phyloP scores from a whole-genome alignment of 176 grass and related monocot species.

The Musa acuminata region DNA sequence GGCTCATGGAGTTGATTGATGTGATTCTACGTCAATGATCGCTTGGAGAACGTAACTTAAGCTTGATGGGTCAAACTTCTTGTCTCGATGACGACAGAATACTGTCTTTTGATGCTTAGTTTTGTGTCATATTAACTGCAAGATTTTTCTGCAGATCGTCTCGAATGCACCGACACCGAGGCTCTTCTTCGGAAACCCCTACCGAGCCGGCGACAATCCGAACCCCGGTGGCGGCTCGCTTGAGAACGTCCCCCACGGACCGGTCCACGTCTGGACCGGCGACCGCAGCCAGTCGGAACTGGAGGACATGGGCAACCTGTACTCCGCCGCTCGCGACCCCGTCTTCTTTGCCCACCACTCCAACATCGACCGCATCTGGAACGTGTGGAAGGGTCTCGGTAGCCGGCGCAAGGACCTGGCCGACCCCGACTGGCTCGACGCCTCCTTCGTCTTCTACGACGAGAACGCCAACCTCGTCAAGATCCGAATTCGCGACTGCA shows the following conservation, averaged over 20 bases:
- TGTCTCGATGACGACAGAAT: neutral
- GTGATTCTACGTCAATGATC: no score
- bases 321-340: constrained; percentile 44
- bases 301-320: constrained; percentile 46
- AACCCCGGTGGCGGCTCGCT: constrained; percentile 23
- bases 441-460: constrained; percentile 47
- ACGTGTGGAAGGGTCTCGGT: constrained; percentile 19
- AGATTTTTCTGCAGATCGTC: constrained; percentile 28
- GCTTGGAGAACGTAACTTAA: no score
- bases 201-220: constrained; percentile 14
- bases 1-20: no score
- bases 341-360: constrained; percentile 44
- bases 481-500: constrained; percentile 11
- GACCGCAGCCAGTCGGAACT: constrained; percentile 11
- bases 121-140: neutral
- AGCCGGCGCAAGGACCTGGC: constrained; percentile 20
- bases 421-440: constrained; percentile 41
- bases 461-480: constrained; percentile 40
- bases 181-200: constrained; percentile 36
- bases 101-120: neutral
- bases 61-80: neutral
- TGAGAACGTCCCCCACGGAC: constrained; percentile 27
- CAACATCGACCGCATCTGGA: constrained; percentile 52
- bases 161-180: neutral
- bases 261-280: constrained; percentile 30